These are phyloP conservation scores for Oehlia diaphana DNA, from an alignment of 192 early-diverging fungal species.

Conservation along the genomic window DNA sequence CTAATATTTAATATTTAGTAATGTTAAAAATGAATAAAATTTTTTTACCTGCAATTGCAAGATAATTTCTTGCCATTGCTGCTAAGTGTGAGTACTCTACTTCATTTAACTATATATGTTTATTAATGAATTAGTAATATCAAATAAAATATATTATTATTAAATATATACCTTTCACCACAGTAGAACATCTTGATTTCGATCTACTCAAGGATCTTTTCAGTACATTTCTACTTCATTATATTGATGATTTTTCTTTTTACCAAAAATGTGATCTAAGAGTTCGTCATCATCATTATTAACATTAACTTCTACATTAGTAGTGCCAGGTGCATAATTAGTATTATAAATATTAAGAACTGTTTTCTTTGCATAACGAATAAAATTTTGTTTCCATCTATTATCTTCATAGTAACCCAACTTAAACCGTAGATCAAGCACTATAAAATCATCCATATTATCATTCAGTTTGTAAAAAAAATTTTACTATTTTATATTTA, in stretches of 20 bases:
- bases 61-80: too few species aligned
- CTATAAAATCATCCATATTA: background rate
- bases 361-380: background rate
- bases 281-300: background rate
- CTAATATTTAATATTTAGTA: too few species aligned
- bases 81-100: too few species aligned
- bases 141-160: too few species aligned
- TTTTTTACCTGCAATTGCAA: too few species aligned
- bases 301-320: too few species aligned
- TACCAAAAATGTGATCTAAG: background rate
- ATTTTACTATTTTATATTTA: background rate
- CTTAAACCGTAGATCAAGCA: background rate
- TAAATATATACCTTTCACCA: slow-evolving; percentile 1
- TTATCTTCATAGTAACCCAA: slow-evolving; percentile 6
- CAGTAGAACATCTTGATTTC: slow-evolving; percentile 1
- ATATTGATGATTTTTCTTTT: background rate
- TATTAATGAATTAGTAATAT: too few species aligned
- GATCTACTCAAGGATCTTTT: background rate
- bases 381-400: slow-evolving; percentile 4
- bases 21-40: too few species aligned
- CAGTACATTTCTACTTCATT: slow-evolving; percentile 3
- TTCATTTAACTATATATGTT: too few species aligned
- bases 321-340: background rate
- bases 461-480: background rate
- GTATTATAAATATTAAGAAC: background rate